phyloP scores from a whole-genome alignment of 768 basidiomycete genomes.

The Steccherinum ochraceum region DNA sequence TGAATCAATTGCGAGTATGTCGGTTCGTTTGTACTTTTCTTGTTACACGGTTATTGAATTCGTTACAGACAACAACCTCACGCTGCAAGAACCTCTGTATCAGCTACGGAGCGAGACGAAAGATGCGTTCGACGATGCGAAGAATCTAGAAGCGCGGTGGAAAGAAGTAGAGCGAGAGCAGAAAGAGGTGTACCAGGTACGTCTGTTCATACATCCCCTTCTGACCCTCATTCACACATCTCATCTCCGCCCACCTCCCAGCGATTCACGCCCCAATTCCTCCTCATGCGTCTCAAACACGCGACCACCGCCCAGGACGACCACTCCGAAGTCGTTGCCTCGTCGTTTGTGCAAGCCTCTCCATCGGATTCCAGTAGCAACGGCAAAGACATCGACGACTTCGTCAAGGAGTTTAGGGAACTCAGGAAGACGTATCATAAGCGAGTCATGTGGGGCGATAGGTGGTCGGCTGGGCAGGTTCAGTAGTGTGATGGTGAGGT shows the following conservation, averaged over 20 bases:
- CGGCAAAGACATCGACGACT: conserved; percentile 70
- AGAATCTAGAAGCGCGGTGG: conserved; percentile 76
- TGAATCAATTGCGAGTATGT: conserved; percentile 79
- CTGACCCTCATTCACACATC: background rate
- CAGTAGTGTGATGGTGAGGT: conserved; percentile 53
- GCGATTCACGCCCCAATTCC: conserved; percentile 84
- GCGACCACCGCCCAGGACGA: conserved; percentile 90
- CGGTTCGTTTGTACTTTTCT: background rate
- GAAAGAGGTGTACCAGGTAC: conserved; percentile 80
- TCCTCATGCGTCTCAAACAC: conserved; percentile 82
- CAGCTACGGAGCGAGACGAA: conserved; percentile 76
- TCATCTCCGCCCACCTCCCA: conserved; percentile 28
- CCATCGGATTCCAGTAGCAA: conserved; percentile 19
- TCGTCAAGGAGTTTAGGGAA: conserved; percentile 84
- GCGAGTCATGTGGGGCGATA: conserved; percentile 82
- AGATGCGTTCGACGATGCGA: conserved; percentile 83
- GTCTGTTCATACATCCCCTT: conserved; percentile 1
- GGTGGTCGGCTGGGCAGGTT: conserved; percentile 83
- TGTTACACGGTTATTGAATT: background rate
- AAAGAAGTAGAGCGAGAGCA: conserved; percentile 86
- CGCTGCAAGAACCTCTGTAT: conserved; percentile 71
- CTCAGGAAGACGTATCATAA: conserved; percentile 89
- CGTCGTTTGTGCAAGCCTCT: conserved; percentile 70
- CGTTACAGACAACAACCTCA: conserved; percentile 61
- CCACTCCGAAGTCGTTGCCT: conserved; percentile 75